phyloP scores from a whole-genome alignment of 1,139 yeast species.

The Eremothecium coryli region DNA sequence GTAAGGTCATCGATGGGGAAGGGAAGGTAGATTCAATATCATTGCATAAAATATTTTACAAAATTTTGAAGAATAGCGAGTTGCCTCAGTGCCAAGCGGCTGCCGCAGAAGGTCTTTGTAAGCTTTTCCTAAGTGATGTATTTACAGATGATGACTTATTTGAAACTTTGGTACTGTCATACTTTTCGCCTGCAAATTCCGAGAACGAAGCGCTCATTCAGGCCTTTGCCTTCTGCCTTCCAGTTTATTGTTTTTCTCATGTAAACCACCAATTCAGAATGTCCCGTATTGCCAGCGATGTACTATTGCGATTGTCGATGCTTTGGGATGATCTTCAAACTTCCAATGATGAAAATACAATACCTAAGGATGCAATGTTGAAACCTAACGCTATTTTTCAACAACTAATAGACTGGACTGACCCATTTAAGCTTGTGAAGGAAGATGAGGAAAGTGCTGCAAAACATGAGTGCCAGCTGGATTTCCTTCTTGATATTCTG shows the following conservation, averaged over 20 bases:
- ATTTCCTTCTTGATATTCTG: constrained; percentile 49
- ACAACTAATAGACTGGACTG: constrained; percentile 79
- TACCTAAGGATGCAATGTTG: constrained; percentile 33
- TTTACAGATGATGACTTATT: constrained; percentile 62
- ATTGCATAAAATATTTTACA: constrained; percentile 57
- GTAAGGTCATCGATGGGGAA: constrained; percentile 52
- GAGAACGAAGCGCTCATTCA: constrained; percentile 65
- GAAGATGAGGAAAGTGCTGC: constrained; percentile 35
- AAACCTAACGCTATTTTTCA: constrained; percentile 57
- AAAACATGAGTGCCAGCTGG: constrained; percentile 45
- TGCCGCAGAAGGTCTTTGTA: constrained; percentile 83
- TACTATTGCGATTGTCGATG: constrained; percentile 44
- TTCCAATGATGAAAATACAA: constrained; percentile 29
- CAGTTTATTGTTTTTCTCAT: constrained; percentile 81
- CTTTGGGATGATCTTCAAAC: constrained; percentile 31
- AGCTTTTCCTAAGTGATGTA: constrained; percentile 69
- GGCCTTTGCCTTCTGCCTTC: constrained; percentile 78
- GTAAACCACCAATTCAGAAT: constrained; percentile 61
- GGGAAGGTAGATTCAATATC: constrained; percentile 55
- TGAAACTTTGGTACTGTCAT: constrained; percentile 61
- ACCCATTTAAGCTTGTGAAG: constrained; percentile 61
- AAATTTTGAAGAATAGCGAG: constrained; percentile 49
- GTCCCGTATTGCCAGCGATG: constrained; percentile 57
- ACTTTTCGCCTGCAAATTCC: constrained; percentile 60
- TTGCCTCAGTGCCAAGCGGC: constrained; percentile 64